Evolutionary conservation across 2,329 filamentous ascomycete genomes (phyloP).

Genomic region (Paraphoma sp.): DNA sequence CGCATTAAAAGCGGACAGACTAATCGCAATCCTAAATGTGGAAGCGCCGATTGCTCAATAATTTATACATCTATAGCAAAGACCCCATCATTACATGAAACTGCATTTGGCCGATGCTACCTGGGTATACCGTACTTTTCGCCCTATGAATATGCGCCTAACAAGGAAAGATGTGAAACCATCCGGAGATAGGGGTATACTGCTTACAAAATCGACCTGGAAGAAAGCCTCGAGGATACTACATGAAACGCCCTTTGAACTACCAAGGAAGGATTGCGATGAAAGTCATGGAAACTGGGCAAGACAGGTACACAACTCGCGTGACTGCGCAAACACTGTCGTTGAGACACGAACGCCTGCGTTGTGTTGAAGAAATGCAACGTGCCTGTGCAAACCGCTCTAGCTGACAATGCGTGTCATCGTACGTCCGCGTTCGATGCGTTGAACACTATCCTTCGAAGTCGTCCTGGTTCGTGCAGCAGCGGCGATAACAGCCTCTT

Average conservation of each 20-base stretch:
- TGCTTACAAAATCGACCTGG: background rate
- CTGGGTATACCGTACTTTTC: constrained; percentile 20
- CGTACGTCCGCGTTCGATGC: constrained; percentile 26
- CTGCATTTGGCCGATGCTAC: constrained; percentile 1
- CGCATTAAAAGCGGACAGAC: too few relatives aligned
- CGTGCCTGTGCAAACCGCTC: background rate
- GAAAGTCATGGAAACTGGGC: too few relatives aligned
- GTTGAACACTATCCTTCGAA: constrained; percentile 18
- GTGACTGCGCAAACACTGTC: background rate
- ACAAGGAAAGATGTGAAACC: background rate
- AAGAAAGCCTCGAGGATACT: too few relatives aligned
- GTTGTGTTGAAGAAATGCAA: background rate
- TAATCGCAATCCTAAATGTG: too few relatives aligned
- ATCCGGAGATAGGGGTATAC: background rate
- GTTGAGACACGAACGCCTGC: background rate
- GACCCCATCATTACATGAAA: background rate
- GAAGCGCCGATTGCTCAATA: too few relatives aligned
- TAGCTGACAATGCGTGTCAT: constrained; percentile 19
- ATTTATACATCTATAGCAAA: background rate
- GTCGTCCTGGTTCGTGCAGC: constrained; percentile 12
- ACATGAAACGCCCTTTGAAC: too few relatives aligned
- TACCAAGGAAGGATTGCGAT: too few relatives aligned
- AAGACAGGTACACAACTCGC: too few relatives aligned
- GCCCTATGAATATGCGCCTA: constrained; percentile 13
- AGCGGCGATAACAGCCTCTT: constrained; percentile 24